Evolutionary conservation across 1,284 basidiomycete genomes (phyloP).

Genomic region (Mycocalia duriaeana): DNA sequence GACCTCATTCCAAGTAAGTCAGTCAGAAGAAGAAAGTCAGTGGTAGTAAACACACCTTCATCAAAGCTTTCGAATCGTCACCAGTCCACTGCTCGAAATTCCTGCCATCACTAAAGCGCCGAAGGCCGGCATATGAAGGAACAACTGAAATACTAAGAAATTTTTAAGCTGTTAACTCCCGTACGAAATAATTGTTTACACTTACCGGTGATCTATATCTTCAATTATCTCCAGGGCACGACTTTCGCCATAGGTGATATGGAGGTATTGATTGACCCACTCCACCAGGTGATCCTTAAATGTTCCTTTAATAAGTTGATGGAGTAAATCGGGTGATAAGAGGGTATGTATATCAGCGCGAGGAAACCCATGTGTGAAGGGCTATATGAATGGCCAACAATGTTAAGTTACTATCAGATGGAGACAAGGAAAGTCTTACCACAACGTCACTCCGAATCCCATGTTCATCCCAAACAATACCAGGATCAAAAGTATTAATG

Average conservation of each 20-base stretch:
- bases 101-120: slow-evolving; percentile 14
- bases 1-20: slow-evolving; percentile 18
- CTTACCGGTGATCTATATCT: slow-evolving; percentile 25
- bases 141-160: slow-evolving; percentile 14
- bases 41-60: slow-evolving; percentile 20
- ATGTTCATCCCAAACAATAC: slow-evolving; percentile 23
- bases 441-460: slow-evolving; percentile 22
- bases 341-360: slow-evolving; percentile 27
- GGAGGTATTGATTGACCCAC: slow-evolving; percentile 20
- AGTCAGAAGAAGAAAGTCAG: too few species aligned
- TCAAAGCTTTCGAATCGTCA: slow-evolving; percentile 20
- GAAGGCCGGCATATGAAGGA: slow-evolving; percentile 16
- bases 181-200: too few species aligned
- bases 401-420: too few species aligned
- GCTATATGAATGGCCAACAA: too few species aligned
- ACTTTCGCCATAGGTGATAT: slow-evolving; percentile 9
- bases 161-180: not conserved
- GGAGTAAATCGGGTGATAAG: slow-evolving; percentile 29
- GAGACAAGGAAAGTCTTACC: slow-evolving; percentile 12
- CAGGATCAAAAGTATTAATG: slow-evolving; percentile 7
- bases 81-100: slow-evolving; percentile 23
- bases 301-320: slow-evolving; percentile 24
- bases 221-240: slow-evolving; percentile 17
- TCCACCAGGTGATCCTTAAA: slow-evolving; percentile 23
- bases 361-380: slow-evolving; percentile 31